Evolutionary conservation across 768 basidiomycete species (phyloP), one percentile per base, ranked within the genome.

Genomic region (Phaeolepiota aurea): DNA sequence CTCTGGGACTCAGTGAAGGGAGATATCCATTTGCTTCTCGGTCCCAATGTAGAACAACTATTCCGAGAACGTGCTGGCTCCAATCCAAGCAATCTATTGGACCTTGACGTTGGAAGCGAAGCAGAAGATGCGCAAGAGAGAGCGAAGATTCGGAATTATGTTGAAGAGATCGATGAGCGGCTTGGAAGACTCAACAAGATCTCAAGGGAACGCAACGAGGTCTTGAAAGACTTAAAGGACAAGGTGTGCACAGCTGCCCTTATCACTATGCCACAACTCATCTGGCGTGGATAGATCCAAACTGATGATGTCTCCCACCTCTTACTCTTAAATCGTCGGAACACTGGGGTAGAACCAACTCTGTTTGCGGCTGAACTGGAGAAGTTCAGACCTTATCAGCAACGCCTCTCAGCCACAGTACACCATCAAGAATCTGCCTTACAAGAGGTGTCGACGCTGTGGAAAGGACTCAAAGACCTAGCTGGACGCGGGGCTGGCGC

Each of bases 221-320:
- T 91, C 0, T 61, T 98, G 40, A 92, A 87, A 56, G 96, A 98
- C 54, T 66, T 99, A 37, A 99, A 98, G 58, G 93, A 97, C 32
- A 96, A 94, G 77, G 93, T 91, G 35, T 20, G 12, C 37, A 28
- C 18, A 28, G 21, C 40, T 40, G 32, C 44, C 21, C 22, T 28
- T 12, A 1, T 34, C 32, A 11, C 30, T 40, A 12, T 15, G 22
- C 39, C n/a, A 20, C 5, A 23, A 14, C 15, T 36, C 9, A 39
- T 18, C 15, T 30, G 13, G 14, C 19, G 18, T 7, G 23, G 35
- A 2, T 50, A 98, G 92, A 75, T 96, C 35, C 96, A 97, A 78
- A 69, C 73, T 19, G 96, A 99, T 61, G 96, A 99, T 48, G 94
- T 98, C 19, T 99, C 94, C 0, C 90, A 94, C 55, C 71, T 96